Evolutionary conservation across 192 early-diverging fungal genomes (phyloP), one percentile per base, ranked within the genome.

Genomic region (Powellomyces hirtus): DNA sequence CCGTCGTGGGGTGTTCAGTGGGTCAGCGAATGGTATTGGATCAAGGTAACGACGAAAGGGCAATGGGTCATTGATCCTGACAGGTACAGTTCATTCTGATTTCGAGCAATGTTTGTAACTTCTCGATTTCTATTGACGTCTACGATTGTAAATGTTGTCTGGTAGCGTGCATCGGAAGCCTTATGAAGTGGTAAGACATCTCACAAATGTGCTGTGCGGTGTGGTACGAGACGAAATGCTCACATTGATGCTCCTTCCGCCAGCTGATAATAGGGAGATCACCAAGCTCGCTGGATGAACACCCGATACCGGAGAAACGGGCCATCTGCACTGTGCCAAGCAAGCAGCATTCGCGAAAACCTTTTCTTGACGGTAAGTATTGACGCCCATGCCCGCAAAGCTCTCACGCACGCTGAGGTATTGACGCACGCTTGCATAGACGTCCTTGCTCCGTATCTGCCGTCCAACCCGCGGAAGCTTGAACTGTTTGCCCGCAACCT

Each of bases 401-500:
- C n/a, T 70, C 31, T 37, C 58, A 29, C 57, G 71, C 36, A n/a
- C 74, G n/a, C n/a, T n/a, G n/a, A n/a, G n/a, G n/a, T n/a, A n/a
- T n/a, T n/a, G n/a, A n/a, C n/a, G n/a, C n/a, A n/a, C n/a, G n/a
- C n/a, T n/a, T n/a, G n/a, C n/a, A 16, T 55, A 58, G 60, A 58
- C 26, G 3, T 63, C 3, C 61, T 62, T 33, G 22, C 37, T 20
- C 31, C 63, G 49, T 42, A 27, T 40, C 35, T 45, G 36, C 66
- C 40, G n/a, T 13, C 33, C 10, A 65, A 64, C 53, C 18, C 81
- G 13, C 50, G 50, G 1, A 78, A 79, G 20, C 67, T 91, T 8
- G 90, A 91, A 62, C 57, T 91, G 49, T 91, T 91, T 76, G 88
- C 87, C 13, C 68, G 90, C 18, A 84, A 78, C 55, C 65, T 88